Evolutionary conservation across 805 yeast species (phyloP), one percentile per base, ranked within the genome.

Genomic region (Yamadazyma insecticola): DNA sequence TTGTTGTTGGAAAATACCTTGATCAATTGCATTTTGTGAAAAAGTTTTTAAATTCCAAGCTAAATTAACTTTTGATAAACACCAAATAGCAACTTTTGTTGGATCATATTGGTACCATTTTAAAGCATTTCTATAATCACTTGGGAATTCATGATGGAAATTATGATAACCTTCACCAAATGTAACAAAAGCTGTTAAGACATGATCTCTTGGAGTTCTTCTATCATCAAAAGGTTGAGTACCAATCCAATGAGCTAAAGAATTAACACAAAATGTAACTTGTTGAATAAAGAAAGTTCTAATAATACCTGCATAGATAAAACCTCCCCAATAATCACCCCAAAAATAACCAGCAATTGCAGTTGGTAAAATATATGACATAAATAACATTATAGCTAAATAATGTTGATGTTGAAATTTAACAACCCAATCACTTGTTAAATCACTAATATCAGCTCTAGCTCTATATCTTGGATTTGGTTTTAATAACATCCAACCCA

Each of bases 151-250:
- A 57, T 84, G 94, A 59, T 84, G 94, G 77, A 83, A 84, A 63
- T 84, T 84, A 53, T 84, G 92, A 69, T 83, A 82, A 41, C 94
- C 94, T 63, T 84, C 94, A 59, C 94, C 94, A 50, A 83, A 82
- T 0, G 94, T 84, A 37, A 82, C 87, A 37, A 83, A 63, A 4
- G 92, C 92, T 30, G 92, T 82, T 40, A 84, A 50, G 53, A 77
- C 74, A 57, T 82, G 88, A 60, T 84, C 90, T 62, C 92, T 73
- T 45, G 92, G 92, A 20, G 90, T 81, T 73, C 89, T 78, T 63
- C 83, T 75, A 55, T 84, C 90, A 55, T 83, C 94, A 43, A 83
- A 84, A 28, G 94, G 92, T 59, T 84, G 94, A 35, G 64, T 70
- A 61, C 94, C 94, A 47, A 83, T 74, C 84, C 87, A 82, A 57